phyloP scores from a whole-genome alignment of 2,329 filamentous ascomycete genomes.

The Ophiobolus disseminans region DNA sequence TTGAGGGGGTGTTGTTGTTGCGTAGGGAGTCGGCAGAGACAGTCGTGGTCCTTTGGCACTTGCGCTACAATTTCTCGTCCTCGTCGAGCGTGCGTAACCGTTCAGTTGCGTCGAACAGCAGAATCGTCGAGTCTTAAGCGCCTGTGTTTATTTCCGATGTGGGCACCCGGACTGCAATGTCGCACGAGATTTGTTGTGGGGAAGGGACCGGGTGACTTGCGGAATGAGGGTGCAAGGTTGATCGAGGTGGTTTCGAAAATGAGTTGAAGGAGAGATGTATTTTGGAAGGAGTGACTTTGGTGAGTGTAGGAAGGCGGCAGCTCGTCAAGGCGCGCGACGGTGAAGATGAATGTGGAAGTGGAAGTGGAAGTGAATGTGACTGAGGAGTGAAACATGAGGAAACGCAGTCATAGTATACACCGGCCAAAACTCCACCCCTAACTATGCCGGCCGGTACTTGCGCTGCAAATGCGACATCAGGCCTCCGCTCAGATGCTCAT shows the following conservation, averaged over 20 bases:
- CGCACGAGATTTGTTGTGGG: conserved; percentile 10
- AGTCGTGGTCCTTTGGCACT: too few species aligned
- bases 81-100: too few species aligned
- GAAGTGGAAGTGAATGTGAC: background rate
- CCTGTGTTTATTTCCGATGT: conserved; percentile 5
- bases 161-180: conserved; percentile 20
- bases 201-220: conserved; percentile 11
- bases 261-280: conserved; percentile 1
- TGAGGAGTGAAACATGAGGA: background rate
- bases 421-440: conserved; percentile 9
- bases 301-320: conserved; percentile 15
- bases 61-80: too few species aligned
- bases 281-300: conserved; percentile 17
- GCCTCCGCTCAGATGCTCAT: conserved; percentile 14
- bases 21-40: too few species aligned
- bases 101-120: background rate
- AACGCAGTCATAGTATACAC: conserved; percentile 9
- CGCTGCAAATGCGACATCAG: conserved; percentile 14
- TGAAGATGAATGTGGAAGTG: background rate
- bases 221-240: conserved; percentile 14
- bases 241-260: conserved; percentile 4
- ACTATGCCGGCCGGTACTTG: conserved; percentile 4
- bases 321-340: conserved; percentile 26
- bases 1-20: too few species aligned
- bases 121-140: background rate